phyloP scores from a whole-genome alignment of 805 yeast genomes.

The baker's yeast (Saccharomyces cerevisiae) region DNA sequence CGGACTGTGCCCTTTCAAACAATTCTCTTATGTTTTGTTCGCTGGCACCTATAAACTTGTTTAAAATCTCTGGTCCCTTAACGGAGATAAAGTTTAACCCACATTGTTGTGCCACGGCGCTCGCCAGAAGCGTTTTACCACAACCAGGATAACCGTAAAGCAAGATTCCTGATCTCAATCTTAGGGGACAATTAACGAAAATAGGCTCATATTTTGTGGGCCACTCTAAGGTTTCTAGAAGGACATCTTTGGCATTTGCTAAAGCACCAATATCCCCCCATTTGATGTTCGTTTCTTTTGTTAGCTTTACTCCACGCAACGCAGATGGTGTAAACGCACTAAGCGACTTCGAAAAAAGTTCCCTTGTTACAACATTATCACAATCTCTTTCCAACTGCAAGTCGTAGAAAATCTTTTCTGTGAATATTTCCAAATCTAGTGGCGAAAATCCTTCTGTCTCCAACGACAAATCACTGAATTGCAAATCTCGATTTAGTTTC shows the following conservation, averaged over 20 bases:
- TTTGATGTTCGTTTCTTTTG: conserved; percentile 47
- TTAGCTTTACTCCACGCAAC: conserved; percentile 76
- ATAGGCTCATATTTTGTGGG: conserved; percentile 94
- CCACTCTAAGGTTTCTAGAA: conserved; percentile 91
- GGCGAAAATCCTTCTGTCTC: conserved; percentile 90
- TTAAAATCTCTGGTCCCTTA: conserved; percentile 91
- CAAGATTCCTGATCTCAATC: conserved; percentile 82
- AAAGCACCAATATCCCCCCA: conserved; percentile 93
- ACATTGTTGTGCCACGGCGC: conserved; percentile 89
- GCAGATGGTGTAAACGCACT: conserved; percentile 70
- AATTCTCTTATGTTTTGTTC: conserved; percentile 91
- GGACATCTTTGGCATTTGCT: conserved; percentile 59
- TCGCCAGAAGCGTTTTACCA: conserved; percentile 88
- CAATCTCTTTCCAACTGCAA: conserved; percentile 5
- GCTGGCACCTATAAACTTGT: conserved; percentile 94
- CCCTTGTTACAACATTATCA: conserved; percentile 20
- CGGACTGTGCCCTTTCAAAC: conserved; percentile 90
- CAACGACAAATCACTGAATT: conserved; percentile 44
- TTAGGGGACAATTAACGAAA: conserved; percentile 77
- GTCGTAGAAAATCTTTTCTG: conserved; percentile 62
- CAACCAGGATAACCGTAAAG: conserved; percentile 97
- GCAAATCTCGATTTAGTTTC: conserved; percentile 34
- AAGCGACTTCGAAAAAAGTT: conserved; percentile 48
- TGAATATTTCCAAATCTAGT: conserved; percentile 62
- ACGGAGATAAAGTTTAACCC: conserved; percentile 88